A percentile compares a stretch with the other conserved stretches of the same genome.
phyloP scores from a whole-genome alignment of 345 rosid species.

The Brassica incana region DNA sequence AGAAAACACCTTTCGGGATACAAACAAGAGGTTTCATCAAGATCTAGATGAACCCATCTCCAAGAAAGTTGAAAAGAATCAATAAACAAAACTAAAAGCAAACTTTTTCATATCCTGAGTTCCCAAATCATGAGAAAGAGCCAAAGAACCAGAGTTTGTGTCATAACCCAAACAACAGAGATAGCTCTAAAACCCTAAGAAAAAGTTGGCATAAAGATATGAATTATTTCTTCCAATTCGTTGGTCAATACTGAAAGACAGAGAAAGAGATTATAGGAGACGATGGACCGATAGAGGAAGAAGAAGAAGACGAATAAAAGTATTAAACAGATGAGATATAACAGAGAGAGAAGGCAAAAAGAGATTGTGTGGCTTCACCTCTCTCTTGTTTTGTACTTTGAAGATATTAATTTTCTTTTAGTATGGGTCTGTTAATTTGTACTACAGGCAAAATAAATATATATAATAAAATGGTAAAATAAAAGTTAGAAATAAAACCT shows the following conservation, averaged over 20 bases:
- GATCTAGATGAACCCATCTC: constrained; percentile 36
- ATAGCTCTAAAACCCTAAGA: constrained; percentile 36
- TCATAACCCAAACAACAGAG: constrained; percentile 22
- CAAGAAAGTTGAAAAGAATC: constrained; percentile 28
- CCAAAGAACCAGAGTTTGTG: constrained; percentile 30
- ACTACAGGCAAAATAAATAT: constrained; percentile 32
- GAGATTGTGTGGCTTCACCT: constrained; percentile 35
- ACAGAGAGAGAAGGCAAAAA: constrained; percentile 32
- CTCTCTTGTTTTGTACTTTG: constrained; percentile 33
- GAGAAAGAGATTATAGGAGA: constrained; percentile 37
- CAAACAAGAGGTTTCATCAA: constrained; percentile 34
- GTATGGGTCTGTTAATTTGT: constrained; percentile 35
- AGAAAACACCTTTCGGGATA: constrained; percentile 16
- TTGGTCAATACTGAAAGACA: constrained; percentile 33
- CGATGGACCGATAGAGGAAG: constrained; percentile 15
- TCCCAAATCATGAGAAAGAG: constrained; percentile 32
- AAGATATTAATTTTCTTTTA: constrained; percentile 13
- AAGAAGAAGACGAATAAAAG: constrained; percentile 29
- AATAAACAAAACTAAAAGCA: constrained; percentile 20
- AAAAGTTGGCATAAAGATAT: constrained; percentile 7
- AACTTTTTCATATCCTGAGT: constrained; percentile 20
- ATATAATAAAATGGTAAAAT: constrained; percentile 1
- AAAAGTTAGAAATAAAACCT: constrained; percentile 33
- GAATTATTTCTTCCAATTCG: constrained; percentile 28
- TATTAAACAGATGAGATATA: constrained; percentile 33